These are phyloP conservation scores for Boechera retrofracta DNA, from an alignment of 345 rosid species.

Conservation along the genomic window DNA sequence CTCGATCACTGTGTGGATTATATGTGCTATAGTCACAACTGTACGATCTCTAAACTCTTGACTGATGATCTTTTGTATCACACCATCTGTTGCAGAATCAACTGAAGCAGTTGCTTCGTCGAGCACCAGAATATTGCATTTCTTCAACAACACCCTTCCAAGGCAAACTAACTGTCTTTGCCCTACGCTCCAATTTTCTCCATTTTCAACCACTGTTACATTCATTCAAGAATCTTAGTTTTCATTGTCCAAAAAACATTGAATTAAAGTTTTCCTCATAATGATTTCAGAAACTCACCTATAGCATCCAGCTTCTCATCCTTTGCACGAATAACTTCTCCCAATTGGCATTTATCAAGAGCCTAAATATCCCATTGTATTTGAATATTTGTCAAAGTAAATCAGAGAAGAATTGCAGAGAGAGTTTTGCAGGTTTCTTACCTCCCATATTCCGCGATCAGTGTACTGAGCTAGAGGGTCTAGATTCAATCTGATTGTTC, in stretches of 20 bases:
- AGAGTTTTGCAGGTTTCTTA: no score
- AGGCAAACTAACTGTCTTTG: conserved; percentile 86
- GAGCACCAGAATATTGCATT: conserved; percentile 79
- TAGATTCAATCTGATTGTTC: no score
- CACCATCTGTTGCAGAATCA: conserved; percentile 90
- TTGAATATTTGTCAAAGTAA: no score
- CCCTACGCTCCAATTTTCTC: conserved; percentile 94
- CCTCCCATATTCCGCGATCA: no score
- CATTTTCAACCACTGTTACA: conserved; percentile 78
- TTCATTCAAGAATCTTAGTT: conserved; percentile 27
- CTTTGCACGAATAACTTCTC: no score
- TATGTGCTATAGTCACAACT: conserved; percentile 93
- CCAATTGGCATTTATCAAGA: no score
- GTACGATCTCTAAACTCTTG: conserved; percentile 79
- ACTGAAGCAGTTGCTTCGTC: conserved; percentile 96
- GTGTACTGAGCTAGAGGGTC: no score
- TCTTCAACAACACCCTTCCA: conserved; percentile 87
- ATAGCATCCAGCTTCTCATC: conserved; percentile 53
- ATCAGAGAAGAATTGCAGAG: no score
- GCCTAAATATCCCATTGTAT: no score
- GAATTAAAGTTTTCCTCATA: neutral
- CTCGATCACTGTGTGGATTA: conserved; percentile 88
- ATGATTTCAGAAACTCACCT: conserved; percentile 51
- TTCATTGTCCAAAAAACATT: neutral
- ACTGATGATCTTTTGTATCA: conserved; percentile 76